These are phyloP conservation scores for Ustanciosporium gigantosporum DNA, from an alignment of 1,284 basidiomycete species.

Conservation along the genomic window DNA sequence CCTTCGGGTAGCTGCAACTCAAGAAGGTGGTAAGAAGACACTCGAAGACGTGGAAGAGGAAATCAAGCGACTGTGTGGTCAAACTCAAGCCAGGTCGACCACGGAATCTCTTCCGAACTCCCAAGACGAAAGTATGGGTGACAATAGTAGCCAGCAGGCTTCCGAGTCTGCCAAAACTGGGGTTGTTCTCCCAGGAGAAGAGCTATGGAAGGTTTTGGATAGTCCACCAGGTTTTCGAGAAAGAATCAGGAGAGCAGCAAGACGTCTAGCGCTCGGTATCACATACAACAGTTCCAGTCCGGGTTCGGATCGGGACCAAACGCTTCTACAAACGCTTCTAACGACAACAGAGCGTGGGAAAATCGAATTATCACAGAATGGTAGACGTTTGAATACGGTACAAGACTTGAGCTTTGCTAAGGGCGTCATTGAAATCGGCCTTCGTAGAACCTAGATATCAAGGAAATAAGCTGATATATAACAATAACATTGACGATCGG, in stretches of 20 bases:
- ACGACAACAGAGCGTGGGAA: slow-evolving; percentile 5
- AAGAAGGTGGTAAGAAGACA: neutral
- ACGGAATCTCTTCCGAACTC: neutral
- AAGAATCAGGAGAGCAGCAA: slow-evolving; percentile 25
- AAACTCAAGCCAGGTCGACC: no score
- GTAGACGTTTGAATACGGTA: slow-evolving; percentile 15
- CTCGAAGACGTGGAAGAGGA: slow-evolving; percentile 15
- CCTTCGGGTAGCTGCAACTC: neutral
- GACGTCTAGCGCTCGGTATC: slow-evolving; percentile 33
- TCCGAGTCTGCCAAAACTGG: no score
- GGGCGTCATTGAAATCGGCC: slow-evolving; percentile 14
- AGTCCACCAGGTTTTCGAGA: slow-evolving; percentile 29
- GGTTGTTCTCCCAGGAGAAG: neutral
- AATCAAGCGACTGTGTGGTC: neutral
- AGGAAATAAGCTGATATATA: no score
- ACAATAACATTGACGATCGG: no score
- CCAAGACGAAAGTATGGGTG: no score
- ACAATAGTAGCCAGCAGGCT: no score
- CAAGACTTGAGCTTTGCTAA: slow-evolving; percentile 33
- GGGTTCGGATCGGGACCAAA: slow-evolving; percentile 9
- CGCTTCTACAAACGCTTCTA: slow-evolving; percentile 1
- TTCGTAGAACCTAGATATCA: no score
- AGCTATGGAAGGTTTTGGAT: slow-evolving; percentile 22
- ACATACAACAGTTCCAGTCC: slow-evolving; percentile 6
- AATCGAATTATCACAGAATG: slow-evolving; percentile 7